Conservation (phyloP, 768 basidiomycete genomes). For the Termitomyces sp. region DNA sequence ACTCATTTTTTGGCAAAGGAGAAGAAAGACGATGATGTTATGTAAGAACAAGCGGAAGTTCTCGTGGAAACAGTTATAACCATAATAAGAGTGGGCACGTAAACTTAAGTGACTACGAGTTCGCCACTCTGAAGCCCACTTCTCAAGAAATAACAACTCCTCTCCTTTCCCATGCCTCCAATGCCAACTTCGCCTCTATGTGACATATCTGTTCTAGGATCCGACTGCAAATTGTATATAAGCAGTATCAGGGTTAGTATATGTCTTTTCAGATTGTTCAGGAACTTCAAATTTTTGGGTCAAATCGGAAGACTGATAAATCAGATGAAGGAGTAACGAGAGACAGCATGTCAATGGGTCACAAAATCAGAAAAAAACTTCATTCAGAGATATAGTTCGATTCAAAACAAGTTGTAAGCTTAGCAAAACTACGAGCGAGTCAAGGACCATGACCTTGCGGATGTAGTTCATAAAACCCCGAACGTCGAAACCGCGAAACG, state of each 20-base stretch:
- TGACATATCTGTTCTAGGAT: conserved; percentile 57
- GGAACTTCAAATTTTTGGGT: no score
- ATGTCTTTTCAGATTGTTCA: conserved; percentile 76
- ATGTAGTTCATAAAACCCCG: conserved; percentile 78
- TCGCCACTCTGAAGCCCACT: no score
- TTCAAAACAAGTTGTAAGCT: background rate
- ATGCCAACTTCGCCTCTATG: conserved; percentile 35
- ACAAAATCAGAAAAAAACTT: conserved; percentile 55
- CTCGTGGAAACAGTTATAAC: no score
- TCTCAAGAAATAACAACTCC: no score
- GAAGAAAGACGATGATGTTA: no score
- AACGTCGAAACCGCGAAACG: conserved; percentile 75
- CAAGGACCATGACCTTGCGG: conserved; percentile 35
- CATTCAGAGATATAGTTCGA: conserved; percentile 59
- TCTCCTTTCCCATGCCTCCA: conserved; percentile 36
- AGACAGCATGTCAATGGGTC: conserved; percentile 40
- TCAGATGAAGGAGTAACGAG: conserved; percentile 68
- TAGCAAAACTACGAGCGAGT: background rate
- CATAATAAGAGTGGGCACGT: no score
- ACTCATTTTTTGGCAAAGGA: no score
- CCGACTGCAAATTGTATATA: conserved; percentile 81
- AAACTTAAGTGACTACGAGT: no score
- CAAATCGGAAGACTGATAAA: conserved; percentile 72
- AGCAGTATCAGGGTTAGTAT: conserved; percentile 65
- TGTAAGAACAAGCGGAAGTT: no score